These are phyloP conservation scores for Penicillium glabrum DNA, from an alignment of 2,329 filamentous ascomycete genomes.

Conservation along the genomic window DNA sequence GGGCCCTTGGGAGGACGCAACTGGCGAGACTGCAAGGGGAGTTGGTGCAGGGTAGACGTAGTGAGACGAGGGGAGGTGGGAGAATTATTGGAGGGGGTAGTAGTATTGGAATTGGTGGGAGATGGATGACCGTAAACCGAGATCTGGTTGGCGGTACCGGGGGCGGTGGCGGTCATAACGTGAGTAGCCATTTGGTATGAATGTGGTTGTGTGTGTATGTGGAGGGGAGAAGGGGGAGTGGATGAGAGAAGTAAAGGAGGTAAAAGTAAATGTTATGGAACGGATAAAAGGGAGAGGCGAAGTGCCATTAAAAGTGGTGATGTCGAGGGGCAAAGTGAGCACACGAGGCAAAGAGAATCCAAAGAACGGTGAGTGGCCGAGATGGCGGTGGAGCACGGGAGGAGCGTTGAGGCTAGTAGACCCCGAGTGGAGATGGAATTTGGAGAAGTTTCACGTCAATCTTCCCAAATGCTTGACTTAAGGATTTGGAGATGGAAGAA, in stretches of 20 bases:
- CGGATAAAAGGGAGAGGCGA: neutral
- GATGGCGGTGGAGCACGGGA: slow-evolving; percentile 13
- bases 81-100: slow-evolving; percentile 55
- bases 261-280: neutral
- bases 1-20: slow-evolving; percentile 61
- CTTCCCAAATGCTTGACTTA: too few relatives aligned
- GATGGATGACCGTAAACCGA: slow-evolving; percentile 47
- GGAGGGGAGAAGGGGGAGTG: neutral
- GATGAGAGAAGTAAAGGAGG: neutral
- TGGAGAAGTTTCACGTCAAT: neutral
- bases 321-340: slow-evolving; percentile 18
- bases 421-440: neutral
- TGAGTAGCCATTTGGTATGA: slow-evolving; percentile 29
- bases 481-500: too few relatives aligned
- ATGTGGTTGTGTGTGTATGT: neutral
- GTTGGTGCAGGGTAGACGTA: slow-evolving; percentile 35
- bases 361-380: slow-evolving; percentile 21
- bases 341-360: slow-evolving; percentile 14
- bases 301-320: slow-evolving; percentile 9
- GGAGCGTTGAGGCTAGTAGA: slow-evolving; percentile 8
- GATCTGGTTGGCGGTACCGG: slow-evolving; percentile 29
- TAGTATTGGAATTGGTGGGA: slow-evolving; percentile 49
- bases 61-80: slow-evolving; percentile 51
- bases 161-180: slow-evolving; percentile 28
- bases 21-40: slow-evolving; percentile 53